Base-by-base conservation (phyloP, 2,329 filamentous ascomycete species). In the Lizonia empirigonia region DNA sequence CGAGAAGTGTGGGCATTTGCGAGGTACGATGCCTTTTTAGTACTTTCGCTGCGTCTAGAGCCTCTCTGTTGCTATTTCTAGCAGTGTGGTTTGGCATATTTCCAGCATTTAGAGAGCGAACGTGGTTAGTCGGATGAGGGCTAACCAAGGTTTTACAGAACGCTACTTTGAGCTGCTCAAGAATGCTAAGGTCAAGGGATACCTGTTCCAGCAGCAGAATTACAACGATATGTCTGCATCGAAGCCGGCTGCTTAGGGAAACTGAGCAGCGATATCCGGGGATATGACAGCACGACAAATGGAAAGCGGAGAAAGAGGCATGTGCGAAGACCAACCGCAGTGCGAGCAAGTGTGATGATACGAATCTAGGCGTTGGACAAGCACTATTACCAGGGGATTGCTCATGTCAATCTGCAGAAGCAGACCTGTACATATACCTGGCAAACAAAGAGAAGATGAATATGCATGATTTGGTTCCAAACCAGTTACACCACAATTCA, bases 1-100 rank as follows among this genome's bases (percentile, higher is more conserved):
- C 73, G 90, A 93, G 82, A 94, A 93, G 78, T 94, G 90, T 75
- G 89, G 89, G 60, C 79, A 83, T 67, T 74, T 93, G 76, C 82
- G 90, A 88, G 89, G 90, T 94, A 74, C 81, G 87, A 5, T 8
- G 15, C 16, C 10, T 26, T 5, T 27, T 7, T 19, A 4, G 23
- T 33, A 18, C 12, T 3, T 23, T 10, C 6, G 16, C 4, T 24
- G 5, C 13, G n/a, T 7, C 9, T 15, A 5, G 7, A 34, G 22
- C 20, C 19, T 16, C 32, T 36, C 1, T 29, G 13, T 24, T 32
- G 29, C 7, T 29, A 3, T 3, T 26, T 19, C 7, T 12, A 27
- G 18, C 13, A 12, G 30, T 30, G 13, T 5, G 24, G 7, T n/a
- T n/a, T 24, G 16, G 30, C 20, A 16, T 18, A 10, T 22, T 30